Conservation (phyloP, 129 eudicot genomes). For the Tagetes erecta region DNA sequence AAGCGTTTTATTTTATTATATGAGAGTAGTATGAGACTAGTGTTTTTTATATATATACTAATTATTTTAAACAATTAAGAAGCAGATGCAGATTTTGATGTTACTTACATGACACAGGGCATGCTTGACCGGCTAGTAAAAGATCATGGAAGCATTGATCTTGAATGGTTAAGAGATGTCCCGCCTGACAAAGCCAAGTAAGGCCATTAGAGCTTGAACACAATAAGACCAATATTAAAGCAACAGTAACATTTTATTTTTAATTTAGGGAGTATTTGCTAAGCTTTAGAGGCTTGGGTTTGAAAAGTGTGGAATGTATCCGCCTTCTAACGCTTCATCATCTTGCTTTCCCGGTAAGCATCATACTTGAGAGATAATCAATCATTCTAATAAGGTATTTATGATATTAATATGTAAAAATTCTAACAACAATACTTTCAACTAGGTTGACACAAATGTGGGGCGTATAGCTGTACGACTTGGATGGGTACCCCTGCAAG, state of each 20-base stretch:
- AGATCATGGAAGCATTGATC: constrained; percentile 89
- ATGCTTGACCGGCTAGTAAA: constrained; percentile 73
- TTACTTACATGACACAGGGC: constrained; percentile 50
- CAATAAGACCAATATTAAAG: not conserved
- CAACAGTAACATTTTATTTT: constrained; percentile 16
- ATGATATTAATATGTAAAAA: not conserved
- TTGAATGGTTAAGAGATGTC: constrained; percentile 96
- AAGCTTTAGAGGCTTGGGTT: constrained; percentile 77
- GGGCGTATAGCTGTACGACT: constrained; percentile 92
- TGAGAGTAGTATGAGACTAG: not conserved
- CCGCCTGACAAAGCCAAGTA: constrained; percentile 99
- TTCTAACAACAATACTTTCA: constrained; percentile 10
- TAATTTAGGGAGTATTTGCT: constrained; percentile 69
- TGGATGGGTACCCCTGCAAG: constrained; percentile 98
- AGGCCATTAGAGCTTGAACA: constrained; percentile 27
- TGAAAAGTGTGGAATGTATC: constrained; percentile 89
- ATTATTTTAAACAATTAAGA: not conserved
- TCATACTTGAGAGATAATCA: constrained; percentile 14
- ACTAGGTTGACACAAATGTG: constrained; percentile 87
- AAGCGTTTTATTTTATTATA: not conserved
- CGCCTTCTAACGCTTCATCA: constrained; percentile 88
- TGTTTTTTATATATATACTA: not conserved
- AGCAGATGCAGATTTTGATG: constrained; percentile 11
- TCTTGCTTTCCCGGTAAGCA: constrained; percentile 90
- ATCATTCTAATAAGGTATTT: constrained; percentile 11